A percentile compares a stretch with the other conserved stretches of the same genome.
Conservation (phyloP, 2,329 filamentous ascomycete genomes). For the Penicillium sp. region DNA sequence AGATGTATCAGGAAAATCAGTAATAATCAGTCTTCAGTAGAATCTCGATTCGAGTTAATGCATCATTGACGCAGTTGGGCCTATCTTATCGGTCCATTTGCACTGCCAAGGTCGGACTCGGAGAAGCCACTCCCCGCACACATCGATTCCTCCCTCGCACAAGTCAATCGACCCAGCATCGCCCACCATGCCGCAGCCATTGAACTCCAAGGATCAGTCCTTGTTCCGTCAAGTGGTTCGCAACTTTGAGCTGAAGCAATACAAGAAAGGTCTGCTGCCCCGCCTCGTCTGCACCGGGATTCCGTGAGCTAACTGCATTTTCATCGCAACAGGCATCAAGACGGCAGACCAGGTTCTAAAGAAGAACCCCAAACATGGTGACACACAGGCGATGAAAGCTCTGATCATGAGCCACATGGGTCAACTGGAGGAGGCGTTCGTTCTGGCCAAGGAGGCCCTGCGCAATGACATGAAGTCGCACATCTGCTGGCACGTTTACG, state of each 20-base stretch:
- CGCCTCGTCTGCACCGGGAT: constrained; percentile 1
- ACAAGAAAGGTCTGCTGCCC: constrained; percentile 66
- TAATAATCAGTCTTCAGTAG: background rate
- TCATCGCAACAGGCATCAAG: constrained; percentile 65
- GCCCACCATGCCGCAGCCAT: constrained; percentile 44
- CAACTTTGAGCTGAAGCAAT: constrained; percentile 96
- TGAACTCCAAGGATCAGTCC: constrained; percentile 77
- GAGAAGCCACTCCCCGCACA: constrained; percentile 34
- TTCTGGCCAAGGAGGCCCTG: constrained; percentile 83
- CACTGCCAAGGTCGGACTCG: constrained; percentile 27
- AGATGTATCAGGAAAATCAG: background rate
- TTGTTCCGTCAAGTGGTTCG: constrained; percentile 94
- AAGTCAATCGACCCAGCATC: constrained; percentile 29
- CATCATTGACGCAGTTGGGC: background rate
- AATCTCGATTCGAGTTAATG: background rate
- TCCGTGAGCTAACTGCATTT: constrained; percentile 21
- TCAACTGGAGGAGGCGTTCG: constrained; percentile 90
- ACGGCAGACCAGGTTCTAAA: constrained; percentile 92
- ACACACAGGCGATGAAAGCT: constrained; percentile 98
- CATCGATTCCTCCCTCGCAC: constrained; percentile 34
- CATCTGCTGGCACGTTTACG: constrained; percentile 99
- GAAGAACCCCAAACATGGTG: constrained; percentile 92
- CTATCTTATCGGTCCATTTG: constrained; percentile 23
- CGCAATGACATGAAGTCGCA: constrained; percentile 98
- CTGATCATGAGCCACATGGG: constrained; percentile 90